Percentiles rank a stretch among this genome's conserved stretches.
Evolutionary conservation across 768 basidiomycete species (phyloP).

Genomic region (Boletus fagicola): DNA sequence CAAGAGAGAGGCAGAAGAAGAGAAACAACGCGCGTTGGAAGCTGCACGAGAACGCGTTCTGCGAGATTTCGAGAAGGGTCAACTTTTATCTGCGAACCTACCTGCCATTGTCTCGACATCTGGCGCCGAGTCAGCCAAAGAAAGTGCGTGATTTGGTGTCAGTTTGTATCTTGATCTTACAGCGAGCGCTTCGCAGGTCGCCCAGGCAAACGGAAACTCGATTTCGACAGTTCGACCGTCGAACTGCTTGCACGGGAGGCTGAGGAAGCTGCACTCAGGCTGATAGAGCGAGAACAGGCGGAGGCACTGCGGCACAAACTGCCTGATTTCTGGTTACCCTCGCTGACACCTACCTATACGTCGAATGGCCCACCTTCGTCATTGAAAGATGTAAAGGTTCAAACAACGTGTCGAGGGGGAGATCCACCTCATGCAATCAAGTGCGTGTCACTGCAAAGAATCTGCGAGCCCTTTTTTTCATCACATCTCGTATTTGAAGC

Average conservation of each 20-base stretch:
- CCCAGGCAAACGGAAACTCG: constrained; percentile 81
- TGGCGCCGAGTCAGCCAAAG: constrained; percentile 34
- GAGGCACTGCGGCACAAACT: constrained; percentile 84
- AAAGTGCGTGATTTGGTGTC: constrained; percentile 30
- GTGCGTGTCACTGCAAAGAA: constrained; percentile 45
- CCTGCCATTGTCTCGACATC: constrained; percentile 38
- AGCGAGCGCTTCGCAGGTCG: constrained; percentile 38
- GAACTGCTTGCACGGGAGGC: constrained; percentile 74
- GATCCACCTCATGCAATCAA: constrained; percentile 72
- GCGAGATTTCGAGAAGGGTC: constrained; percentile 84
- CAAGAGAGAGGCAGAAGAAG: constrained; percentile 77
- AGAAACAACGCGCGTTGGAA: constrained; percentile 62
- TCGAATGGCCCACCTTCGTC: constrained; percentile 61
- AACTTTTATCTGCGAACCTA: constrained; percentile 56
- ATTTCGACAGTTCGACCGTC: constrained; percentile 70
- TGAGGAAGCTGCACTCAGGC: constrained; percentile 80
- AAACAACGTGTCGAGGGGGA: constrained; percentile 85
- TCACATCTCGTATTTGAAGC: constrained; percentile 38
- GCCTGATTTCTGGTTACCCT: constrained; percentile 97
- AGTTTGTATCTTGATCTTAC: neutral
- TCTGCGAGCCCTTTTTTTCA: neutral
- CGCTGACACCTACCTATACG: constrained; percentile 79
- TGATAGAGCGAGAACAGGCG: constrained; percentile 83
- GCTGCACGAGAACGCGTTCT: constrained; percentile 88
- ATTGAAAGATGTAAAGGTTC: constrained; percentile 77